Evolutionary conservation across 768 basidiomycete species (phyloP).

Genomic region (Lentinula raphanica): DNA sequence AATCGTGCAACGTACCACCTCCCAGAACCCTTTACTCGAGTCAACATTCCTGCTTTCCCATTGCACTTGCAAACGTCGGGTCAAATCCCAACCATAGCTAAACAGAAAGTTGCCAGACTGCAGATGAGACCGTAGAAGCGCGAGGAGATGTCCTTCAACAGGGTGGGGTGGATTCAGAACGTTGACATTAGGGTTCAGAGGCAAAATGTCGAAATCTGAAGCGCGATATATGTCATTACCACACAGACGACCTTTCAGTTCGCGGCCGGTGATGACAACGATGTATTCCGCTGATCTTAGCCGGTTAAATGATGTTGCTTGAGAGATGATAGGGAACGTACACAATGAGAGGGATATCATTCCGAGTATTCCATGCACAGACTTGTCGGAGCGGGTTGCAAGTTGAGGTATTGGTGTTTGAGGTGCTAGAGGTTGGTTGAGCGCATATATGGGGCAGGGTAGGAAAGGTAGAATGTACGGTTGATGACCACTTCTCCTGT

Average conservation of each 20-base stretch:
- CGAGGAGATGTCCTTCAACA: constrained; percentile 83
- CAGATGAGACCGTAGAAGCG: constrained; percentile 82
- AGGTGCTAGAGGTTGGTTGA: constrained; percentile 34
- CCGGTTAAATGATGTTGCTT: neutral
- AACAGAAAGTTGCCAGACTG: constrained; percentile 79
- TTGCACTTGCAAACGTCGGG: constrained; percentile 81
- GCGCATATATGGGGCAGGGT: constrained; percentile 7
- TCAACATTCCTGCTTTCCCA: constrained; percentile 52
- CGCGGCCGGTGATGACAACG: constrained; percentile 80
- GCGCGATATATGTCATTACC: constrained; percentile 86
- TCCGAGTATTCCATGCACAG: constrained; percentile 72
- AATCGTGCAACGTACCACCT: constrained; percentile 54
- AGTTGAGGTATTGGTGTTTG: constrained; percentile 48
- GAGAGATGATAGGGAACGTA: constrained; percentile 29
- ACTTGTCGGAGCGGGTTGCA: constrained; percentile 56
- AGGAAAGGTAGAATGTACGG: constrained; percentile 33
- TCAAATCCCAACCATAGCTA: constrained; percentile 88
- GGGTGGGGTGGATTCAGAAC: constrained; percentile 69
- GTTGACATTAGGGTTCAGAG: constrained; percentile 69
- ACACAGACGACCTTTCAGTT: constrained; percentile 72
- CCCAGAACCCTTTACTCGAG: constrained; percentile 60
- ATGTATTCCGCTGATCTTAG: constrained; percentile 83
- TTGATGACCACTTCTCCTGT: constrained; percentile 75
- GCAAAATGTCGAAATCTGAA: constrained; percentile 87
- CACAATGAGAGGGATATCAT: constrained; percentile 73